Conservation (phyloP, 2,329 filamentous ascomycete genomes). For the Diaporthe vexans region DNA sequence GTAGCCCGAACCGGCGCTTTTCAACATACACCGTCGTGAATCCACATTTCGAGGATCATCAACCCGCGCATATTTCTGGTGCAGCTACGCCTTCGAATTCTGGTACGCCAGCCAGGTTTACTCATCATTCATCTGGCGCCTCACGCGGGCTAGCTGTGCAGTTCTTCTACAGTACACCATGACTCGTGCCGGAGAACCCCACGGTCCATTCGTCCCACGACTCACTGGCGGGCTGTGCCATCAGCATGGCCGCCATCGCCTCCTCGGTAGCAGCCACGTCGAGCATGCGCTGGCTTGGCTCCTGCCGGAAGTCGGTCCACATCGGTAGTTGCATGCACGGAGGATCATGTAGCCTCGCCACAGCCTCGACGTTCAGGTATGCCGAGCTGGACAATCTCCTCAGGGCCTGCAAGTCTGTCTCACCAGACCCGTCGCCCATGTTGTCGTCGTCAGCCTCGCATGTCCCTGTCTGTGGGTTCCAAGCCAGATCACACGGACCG, state of each 20-base stretch:
- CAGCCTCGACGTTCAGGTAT: not conserved
- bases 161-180: constrained; percentile 3
- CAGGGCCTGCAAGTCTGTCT: not conserved
- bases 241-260: constrained; percentile 30
- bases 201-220: constrained; percentile 36
- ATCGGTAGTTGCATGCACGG: constrained; percentile 23
- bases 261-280: constrained; percentile 19
- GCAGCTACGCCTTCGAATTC: not conserved
- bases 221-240: constrained; percentile 26
- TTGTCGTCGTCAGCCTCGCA: constrained; percentile 36
- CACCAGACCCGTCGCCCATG: constrained; percentile 5
- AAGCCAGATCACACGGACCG: constrained; percentile 23
- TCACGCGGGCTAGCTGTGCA: not conserved
- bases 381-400: constrained; percentile 20
- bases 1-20: constrained; percentile 14
- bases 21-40: constrained; percentile 1
- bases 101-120: not conserved
- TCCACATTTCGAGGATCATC: constrained; percentile 4
- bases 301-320: constrained; percentile 33
- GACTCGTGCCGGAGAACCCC: constrained; percentile 26
- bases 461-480: constrained; percentile 30
- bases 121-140: not conserved
- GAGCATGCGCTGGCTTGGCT: constrained; percentile 14
- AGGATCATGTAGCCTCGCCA: constrained; percentile 25
- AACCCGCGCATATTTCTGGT: not conserved